phyloP scores from a whole-genome alignment of 2,329 filamentous ascomycete species.

The Falciphora oryzae region DNA sequence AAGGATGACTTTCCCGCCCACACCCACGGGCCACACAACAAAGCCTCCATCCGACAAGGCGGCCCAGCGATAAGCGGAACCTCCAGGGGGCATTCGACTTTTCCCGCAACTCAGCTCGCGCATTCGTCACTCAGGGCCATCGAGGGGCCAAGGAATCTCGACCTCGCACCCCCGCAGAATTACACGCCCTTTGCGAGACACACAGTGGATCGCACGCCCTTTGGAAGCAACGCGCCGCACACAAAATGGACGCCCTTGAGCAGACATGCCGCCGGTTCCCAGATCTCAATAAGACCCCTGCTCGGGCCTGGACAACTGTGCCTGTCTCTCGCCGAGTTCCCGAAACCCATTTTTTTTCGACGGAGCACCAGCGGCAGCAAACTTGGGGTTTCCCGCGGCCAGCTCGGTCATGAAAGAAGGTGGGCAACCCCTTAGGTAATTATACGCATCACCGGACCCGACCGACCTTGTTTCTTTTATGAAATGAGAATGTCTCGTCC shows the following conservation, averaged over 20 bases:
- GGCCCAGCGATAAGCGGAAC: background rate
- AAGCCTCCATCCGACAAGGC: too few relatives aligned
- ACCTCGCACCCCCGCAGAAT: too few relatives aligned
- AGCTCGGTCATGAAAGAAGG: background rate
- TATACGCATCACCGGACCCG: background rate
- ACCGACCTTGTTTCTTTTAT: conserved; percentile 1
- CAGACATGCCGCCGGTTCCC: too few relatives aligned
- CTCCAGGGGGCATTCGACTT: background rate
- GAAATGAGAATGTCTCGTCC: background rate
- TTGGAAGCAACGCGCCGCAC: background rate
- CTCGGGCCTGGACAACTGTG: too few relatives aligned
- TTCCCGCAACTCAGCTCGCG: background rate
- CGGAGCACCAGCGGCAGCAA: too few relatives aligned
- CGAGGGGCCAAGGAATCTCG: too few relatives aligned
- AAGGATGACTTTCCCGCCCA: conserved; percentile 18
- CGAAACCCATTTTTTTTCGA: too few relatives aligned
- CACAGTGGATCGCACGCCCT: background rate
- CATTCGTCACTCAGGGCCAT: too few relatives aligned
- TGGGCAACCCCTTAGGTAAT: background rate
- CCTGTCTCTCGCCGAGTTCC: too few relatives aligned
- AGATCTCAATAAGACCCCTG: background rate
- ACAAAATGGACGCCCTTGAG: background rate
- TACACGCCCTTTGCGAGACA: too few relatives aligned
- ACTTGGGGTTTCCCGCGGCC: background rate
- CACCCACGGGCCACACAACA: too few relatives aligned